Evolutionary conservation across 371 early-diverging fungal species (phyloP).

Genomic region (Paraphysoderma sedebokerense): DNA sequence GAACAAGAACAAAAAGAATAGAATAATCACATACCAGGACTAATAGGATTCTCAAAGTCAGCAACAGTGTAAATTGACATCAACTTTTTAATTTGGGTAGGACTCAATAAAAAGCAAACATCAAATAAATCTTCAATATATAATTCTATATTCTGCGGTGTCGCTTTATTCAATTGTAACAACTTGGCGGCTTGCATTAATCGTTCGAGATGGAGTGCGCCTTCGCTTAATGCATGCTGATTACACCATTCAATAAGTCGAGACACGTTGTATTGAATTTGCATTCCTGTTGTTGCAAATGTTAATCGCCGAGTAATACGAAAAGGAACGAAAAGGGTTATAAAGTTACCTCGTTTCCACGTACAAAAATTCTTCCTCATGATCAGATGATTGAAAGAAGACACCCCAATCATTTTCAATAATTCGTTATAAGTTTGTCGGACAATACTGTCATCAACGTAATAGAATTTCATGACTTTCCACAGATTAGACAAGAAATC

Average conservation of each 20-base stretch:
- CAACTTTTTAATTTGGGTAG: conserved; percentile 87
- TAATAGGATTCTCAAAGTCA: conserved; percentile 38
- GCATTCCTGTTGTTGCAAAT: conserved; percentile 73
- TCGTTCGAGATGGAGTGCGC: conserved; percentile 73
- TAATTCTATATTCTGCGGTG: conserved; percentile 41
- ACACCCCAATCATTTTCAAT: conserved; percentile 74
- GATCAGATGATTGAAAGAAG: conserved; percentile 85
- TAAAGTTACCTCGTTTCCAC: conserved; percentile 30
- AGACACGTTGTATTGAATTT: conserved; percentile 93
- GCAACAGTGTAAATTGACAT: conserved; percentile 46
- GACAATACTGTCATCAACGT: conserved; percentile 60
- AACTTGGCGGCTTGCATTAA: conserved; percentile 89
- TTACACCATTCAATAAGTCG: conserved; percentile 95
- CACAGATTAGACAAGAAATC: conserved; percentile 78
- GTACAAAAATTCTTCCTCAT: conserved; percentile 49
- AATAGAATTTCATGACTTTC: conserved; percentile 87
- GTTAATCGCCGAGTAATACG: no score
- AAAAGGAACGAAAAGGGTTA: no score
- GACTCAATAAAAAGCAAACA: conserved; percentile 83
- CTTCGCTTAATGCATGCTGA: conserved; percentile 70
- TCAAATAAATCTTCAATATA: conserved; percentile 80
- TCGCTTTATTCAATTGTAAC: conserved; percentile 81
- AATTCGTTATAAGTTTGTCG: conserved; percentile 78
- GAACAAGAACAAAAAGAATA: neutral
- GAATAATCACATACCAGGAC: conserved; percentile 15